These are phyloP conservation scores for Anthoceros angustus DNA, from an alignment of 225 moss, liverwort and hornwort species.

Conservation along the genomic window DNA sequence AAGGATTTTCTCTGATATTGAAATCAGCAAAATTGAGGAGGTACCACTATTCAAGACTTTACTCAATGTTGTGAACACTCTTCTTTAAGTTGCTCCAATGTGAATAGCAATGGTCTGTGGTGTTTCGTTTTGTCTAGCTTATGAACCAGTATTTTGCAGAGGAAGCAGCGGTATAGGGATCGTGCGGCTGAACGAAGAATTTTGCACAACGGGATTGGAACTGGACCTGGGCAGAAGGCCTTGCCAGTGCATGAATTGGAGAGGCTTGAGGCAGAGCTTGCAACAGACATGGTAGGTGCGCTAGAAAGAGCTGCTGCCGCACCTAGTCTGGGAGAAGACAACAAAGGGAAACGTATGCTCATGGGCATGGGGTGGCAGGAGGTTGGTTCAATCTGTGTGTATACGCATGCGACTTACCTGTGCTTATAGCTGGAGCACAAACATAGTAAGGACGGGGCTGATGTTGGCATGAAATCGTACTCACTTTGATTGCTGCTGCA, in stretches of 20 bases:
- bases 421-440: background rate
- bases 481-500: slow-evolving; percentile 11
- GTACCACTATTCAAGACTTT: background rate
- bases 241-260: slow-evolving; percentile 61
- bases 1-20: slow-evolving; percentile 8
- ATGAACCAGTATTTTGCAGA: slow-evolving; percentile 25
- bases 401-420: background rate
- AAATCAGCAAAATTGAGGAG: slow-evolving; percentile 10
- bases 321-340: slow-evolving; percentile 60
- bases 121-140: background rate
- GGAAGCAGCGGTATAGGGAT: slow-evolving; percentile 68
- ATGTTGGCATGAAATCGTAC: background rate
- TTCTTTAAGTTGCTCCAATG: background rate
- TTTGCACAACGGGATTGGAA: slow-evolving; percentile 86
- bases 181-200: slow-evolving; percentile 83
- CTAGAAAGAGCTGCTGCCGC: slow-evolving; percentile 63
- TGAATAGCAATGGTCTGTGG: background rate
- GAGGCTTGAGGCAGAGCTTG: slow-evolving; percentile 71
- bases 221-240: slow-evolving; percentile 82
- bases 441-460: background rate
- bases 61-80: too few species aligned
- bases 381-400: slow-evolving; percentile 22
- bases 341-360: slow-evolving; percentile 85
- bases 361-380: slow-evolving; percentile 99
- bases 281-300: slow-evolving; percentile 59